phyloP scores from a whole-genome alignment of 768 basidiomycete species.

The Rossbeevera mucosa region DNA sequence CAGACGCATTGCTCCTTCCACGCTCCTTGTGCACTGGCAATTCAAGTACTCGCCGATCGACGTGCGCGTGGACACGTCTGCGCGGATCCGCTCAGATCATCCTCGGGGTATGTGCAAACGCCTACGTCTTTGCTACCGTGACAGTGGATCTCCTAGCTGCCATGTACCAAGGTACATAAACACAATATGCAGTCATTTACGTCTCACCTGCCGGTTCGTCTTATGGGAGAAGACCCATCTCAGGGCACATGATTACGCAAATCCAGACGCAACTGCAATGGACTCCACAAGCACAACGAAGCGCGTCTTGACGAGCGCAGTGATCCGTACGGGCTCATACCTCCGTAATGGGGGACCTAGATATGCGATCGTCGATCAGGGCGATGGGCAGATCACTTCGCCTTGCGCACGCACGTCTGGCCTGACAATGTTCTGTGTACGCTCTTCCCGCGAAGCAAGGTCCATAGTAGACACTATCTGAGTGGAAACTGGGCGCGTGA shows the following conservation, averaged over 20 bases:
- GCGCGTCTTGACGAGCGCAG: conserved; percentile 58
- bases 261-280: conserved; percentile 38
- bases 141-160: conserved; percentile 51
- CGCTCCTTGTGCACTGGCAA: background rate
- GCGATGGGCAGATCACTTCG: background rate
- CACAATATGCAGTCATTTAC: no score
- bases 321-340: conserved; percentile 61
- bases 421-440: conserved; percentile 59
- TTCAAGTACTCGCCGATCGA: conserved; percentile 34
- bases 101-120: conserved; percentile 53
- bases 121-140: conserved; percentile 57
- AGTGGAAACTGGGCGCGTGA: conserved; percentile 48
- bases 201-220: conserved; percentile 54
- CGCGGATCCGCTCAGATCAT: conserved; percentile 49
- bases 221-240: no score
- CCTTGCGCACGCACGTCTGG: conserved; percentile 48
- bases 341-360: conserved; percentile 56
- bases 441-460: conserved; percentile 61
- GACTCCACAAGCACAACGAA: conserved; percentile 70
- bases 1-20: background rate
- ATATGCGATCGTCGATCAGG: background rate
- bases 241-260: background rate
- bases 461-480: conserved; percentile 63
- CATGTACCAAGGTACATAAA: no score
- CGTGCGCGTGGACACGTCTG: conserved; percentile 46